Percentiles rank a stretch among this genome's conserved stretches.
phyloP scores from a whole-genome alignment of 208 protist species.

The Acanthamoeba lenticulata region DNA sequence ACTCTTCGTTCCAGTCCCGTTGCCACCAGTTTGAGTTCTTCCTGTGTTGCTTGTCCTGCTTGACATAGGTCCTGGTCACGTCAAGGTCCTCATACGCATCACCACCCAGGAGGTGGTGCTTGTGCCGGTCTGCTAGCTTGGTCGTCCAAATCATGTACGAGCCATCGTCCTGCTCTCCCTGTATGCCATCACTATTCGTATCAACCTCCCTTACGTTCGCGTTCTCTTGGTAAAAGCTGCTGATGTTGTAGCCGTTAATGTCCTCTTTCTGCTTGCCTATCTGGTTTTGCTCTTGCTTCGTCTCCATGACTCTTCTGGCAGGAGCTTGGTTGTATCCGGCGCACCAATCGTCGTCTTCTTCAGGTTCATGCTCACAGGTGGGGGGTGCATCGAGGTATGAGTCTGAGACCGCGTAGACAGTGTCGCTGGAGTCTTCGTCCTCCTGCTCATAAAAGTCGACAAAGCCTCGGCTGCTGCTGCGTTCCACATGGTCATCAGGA shows the following conservation, averaged over 20 bases:
- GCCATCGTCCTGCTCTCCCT: background rate
- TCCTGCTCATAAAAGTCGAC: background rate
- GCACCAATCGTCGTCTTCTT: too few relatives aligned
- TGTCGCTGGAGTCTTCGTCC: background rate
- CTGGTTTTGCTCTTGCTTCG: background rate
- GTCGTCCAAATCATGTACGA: background rate
- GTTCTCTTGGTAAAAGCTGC: too few relatives aligned
- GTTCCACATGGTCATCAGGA: too few relatives aligned
- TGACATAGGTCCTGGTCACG: background rate
- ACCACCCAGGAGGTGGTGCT: background rate
- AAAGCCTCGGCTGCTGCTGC: background rate
- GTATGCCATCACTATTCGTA: background rate
- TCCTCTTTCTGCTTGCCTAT: too few relatives aligned
- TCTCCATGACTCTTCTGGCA: too few relatives aligned
- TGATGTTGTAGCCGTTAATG: too few relatives aligned
- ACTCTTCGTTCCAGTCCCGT: constrained; percentile 56
- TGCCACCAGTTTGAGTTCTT: constrained; percentile 11
- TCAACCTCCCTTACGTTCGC: background rate
- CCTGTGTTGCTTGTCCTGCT: background rate
- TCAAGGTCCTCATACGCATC: background rate
- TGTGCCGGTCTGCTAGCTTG: background rate
- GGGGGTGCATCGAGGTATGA: background rate
- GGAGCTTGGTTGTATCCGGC: too few relatives aligned
- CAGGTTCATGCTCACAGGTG: too few relatives aligned
- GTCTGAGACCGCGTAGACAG: background rate